Evolutionary conservation across 257 asterid species (phyloP).

Genomic region (Nicotiana paniculata): DNA sequence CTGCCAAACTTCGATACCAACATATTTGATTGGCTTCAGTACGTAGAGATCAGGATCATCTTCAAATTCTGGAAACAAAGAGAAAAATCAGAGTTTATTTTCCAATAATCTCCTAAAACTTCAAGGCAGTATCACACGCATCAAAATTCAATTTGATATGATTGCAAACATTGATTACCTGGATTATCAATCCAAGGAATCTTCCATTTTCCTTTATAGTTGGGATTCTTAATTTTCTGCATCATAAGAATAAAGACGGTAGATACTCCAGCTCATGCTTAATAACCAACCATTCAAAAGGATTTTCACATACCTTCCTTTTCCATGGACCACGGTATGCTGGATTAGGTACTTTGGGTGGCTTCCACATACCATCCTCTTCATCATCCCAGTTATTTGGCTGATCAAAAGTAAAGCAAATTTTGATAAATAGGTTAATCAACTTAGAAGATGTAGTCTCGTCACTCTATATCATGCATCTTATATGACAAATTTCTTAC

Average conservation of each 20-base stretch:
- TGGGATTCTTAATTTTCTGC: slow-evolving; percentile 87
- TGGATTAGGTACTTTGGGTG: slow-evolving; percentile 75
- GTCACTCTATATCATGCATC: background rate
- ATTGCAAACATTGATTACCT: slow-evolving; percentile 31
- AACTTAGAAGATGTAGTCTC: background rate
- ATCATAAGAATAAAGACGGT: background rate
- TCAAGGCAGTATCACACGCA: background rate
- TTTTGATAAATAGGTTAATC: background rate
- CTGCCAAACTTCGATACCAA: slow-evolving; percentile 96
- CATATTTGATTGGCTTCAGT: slow-evolving; percentile 70
- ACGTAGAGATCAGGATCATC: slow-evolving; percentile 92
- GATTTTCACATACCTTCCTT: slow-evolving; percentile 39
- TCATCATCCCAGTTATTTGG: slow-evolving; percentile 96
- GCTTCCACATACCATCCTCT: slow-evolving; percentile 85
- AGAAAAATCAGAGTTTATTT: background rate
- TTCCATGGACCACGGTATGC: slow-evolving; percentile 80
- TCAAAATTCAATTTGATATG: background rate
- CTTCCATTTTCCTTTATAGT: slow-evolving; percentile 94
- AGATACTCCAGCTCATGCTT: background rate
- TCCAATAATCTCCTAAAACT: background rate
- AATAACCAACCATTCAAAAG: background rate
- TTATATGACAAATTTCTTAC: background rate
- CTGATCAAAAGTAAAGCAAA: slow-evolving; percentile 31
- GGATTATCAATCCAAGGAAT: slow-evolving; percentile 92
- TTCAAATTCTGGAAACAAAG: slow-evolving; percentile 52